These are phyloP conservation scores for Backusella tarrabulga DNA, from an alignment of 192 early-diverging fungal genomes.

Conservation along the genomic window DNA sequence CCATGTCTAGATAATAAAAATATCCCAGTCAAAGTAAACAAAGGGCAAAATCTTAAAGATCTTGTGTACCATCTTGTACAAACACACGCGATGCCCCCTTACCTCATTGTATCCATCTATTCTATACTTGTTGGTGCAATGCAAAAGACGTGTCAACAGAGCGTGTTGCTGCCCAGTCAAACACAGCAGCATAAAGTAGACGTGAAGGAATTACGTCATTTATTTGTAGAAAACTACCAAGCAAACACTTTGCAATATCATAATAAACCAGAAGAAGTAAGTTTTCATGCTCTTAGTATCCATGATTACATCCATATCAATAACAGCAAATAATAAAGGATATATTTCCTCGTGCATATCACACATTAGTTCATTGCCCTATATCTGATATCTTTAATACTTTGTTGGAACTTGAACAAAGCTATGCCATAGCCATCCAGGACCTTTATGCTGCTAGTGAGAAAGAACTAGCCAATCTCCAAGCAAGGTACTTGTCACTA, in stretches of 20 bases:
- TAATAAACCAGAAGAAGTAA: conserved; percentile 48
- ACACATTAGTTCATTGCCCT: conserved; percentile 57
- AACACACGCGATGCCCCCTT: conserved; percentile 43
- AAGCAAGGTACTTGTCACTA: not conserved
- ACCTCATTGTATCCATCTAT: conserved; percentile 45
- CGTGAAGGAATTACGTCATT: conserved; percentile 16
- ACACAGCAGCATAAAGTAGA: not conserved
- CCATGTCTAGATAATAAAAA: conserved; percentile 4
- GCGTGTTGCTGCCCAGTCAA: not conserved
- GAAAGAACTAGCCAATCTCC: not conserved
- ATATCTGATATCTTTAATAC: conserved; percentile 54
- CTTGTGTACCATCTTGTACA: conserved; percentile 37
- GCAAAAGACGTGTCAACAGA: conserved; percentile 26
- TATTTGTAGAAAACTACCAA: conserved; percentile 40
- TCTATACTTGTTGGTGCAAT: conserved; percentile 41
- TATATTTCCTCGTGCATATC: conserved; percentile 55
- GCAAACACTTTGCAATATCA: conserved; percentile 44
- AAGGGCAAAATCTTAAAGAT: conserved; percentile 46
- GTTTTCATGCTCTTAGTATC: not conserved
- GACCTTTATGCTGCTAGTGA: conserved; percentile 25
- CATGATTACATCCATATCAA: not conserved
- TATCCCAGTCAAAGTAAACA: conserved; percentile 8
- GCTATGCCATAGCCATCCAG: conserved; percentile 45
- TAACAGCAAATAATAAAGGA: conserved; percentile 38
- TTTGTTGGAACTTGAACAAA: conserved; percentile 53